Base-by-base conservation (phyloP, 192 early-diverging fungal genomes). In the Cladochytrium replicatum region DNA sequence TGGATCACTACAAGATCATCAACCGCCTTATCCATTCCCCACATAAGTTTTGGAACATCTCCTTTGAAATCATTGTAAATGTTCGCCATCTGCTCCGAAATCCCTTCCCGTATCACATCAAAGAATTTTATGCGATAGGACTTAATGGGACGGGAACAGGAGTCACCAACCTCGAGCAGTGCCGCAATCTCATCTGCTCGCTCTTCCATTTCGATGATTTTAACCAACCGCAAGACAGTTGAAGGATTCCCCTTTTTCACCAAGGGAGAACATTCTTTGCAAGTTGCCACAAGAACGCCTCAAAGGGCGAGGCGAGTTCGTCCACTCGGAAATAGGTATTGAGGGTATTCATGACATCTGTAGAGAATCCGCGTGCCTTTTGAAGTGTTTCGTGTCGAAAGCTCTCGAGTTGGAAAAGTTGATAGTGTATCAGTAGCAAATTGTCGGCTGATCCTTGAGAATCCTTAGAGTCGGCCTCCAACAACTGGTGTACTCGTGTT, bases 151-250 rank as follows among this genome's bases (percentile, higher is more conserved):
- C 42, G 58, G 4, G 52, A 37, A 17, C 8, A 19, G 3, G 58
- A 46, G n/a, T 42, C 46, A 6, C 48, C 44, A 0, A 48, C 55
- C 48, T 79, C 75, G 17, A 57, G 57, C 22, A 72, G 13, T 8
- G 62, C 54, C 0, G 77, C 78, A 30, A 84, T 66, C 54, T 89
- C 85, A 66, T 99, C 96, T 1, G 84, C 83, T 6, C 67, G 63
- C 62, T 99, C 96, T 59, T 99, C 96, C 11, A 63, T 64, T 60
- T 99, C 96, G 42, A 99, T 84, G 24, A 97, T 83, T 52, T 99
- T 99, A 52, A 89, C 82, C 29, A 99, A 46, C 38, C 84, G 77
- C 4, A 99, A 84, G 15, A 99, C 74, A 4, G 65, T 67, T 0
- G 85, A 71, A 0, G 73, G 68, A 29, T 86, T 72, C 13, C 71